Evolutionary conservation across 345 rosid genomes (phyloP), one percentile per base, ranked within the genome.

Genomic region (Boechera retrofracta): DNA sequence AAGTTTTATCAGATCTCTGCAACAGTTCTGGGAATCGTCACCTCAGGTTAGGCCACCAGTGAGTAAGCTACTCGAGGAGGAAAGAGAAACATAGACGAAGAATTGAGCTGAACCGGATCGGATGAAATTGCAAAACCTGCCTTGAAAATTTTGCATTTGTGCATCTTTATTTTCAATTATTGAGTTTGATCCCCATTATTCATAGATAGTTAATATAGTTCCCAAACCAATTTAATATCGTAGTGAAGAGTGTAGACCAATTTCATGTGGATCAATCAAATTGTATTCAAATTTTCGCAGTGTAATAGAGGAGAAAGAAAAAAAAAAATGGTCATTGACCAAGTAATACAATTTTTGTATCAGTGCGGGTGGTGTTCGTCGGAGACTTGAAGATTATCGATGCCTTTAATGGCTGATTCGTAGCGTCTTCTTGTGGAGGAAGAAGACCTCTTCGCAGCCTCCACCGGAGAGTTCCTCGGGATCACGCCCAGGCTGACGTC

Each of bases 381-480:
- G 0, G 80, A 61, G 48, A 91, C 84, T 75, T 82, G 88, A 73
- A 91, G 87, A 61, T 77, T 67, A 76, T 89, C 92, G 0, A 91
- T 85, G 73, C 92, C 97, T 80, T 84, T 89, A 0, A 89, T 78
- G 51, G 91, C 79, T 28, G 85, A 72, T 36, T 91, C 97, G n/a
- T 84, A 89, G 16, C 73, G 81, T 85, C 86, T 87, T 83, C 94
- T 84, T 4, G 86, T 86, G 55, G 55, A 8, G 5, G 93, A 87
- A 9, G 85, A 73, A 15, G 89, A 38, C 13, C 85, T 93, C 85
- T 86, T 88, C 16, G 5, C 45, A 39, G 28, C 86, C 82, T 31
- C 86, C 21, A 82, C 79, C 1, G 89, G 89, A 26, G 90, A 75
- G 70, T 81, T 70, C 76, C 84, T 92, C 81, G 52, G 79, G 15